Conservation (phyloP, 73 alveolate genomes). For the Tetrahymena elliotti region DNA sequence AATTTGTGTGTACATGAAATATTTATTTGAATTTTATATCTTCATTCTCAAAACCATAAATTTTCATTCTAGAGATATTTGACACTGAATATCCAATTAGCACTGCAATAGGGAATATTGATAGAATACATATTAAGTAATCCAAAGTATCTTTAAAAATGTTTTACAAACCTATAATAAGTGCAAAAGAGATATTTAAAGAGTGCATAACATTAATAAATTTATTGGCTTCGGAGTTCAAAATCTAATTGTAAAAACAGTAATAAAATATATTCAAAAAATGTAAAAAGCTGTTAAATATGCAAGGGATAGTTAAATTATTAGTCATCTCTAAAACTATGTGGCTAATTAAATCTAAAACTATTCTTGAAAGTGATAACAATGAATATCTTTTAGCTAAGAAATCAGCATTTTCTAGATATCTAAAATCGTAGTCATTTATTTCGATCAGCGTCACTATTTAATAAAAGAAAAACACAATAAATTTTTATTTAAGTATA, state of each 20-base stretch:
- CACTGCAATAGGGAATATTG: neutral
- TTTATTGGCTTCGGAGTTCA: neutral
- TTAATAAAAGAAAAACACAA: neutral
- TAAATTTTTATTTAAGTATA: neutral
- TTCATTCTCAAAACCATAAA: neutral
- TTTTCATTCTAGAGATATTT: neutral
- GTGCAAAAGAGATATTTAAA: neutral
- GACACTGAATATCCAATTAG: neutral
- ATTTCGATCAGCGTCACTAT: neutral
- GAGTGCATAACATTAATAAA: neutral
- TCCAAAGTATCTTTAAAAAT: neutral
- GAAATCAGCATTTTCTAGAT: neutral
- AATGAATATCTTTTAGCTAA: neutral
- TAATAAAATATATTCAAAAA: neutral
- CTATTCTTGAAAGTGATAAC: neutral
- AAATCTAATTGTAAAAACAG: neutral
- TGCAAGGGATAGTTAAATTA: neutral
- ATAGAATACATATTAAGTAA: neutral
- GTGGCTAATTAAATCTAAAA: neutral
- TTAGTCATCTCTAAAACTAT: neutral
- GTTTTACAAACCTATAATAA: neutral
- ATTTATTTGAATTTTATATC: neutral
- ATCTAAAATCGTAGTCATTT: neutral
- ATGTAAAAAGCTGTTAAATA: neutral
- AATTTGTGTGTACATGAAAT: neutral